These are phyloP conservation scores for Sclerospora graminicola DNA, from an alignment of 352 stramenopile genomes.

Conservation along the genomic window DNA sequence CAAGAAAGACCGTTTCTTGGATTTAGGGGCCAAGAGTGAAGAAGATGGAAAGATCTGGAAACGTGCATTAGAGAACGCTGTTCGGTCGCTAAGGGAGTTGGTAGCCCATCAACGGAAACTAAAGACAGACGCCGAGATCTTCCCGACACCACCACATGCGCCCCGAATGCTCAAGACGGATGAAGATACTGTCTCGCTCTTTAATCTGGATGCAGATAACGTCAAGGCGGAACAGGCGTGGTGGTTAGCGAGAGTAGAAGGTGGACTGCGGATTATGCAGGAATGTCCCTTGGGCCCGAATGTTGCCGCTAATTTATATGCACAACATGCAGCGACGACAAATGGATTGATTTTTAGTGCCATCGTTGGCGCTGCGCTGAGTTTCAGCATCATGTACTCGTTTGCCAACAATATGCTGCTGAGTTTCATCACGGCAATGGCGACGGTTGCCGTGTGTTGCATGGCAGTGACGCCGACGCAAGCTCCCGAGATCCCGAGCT, in stretches of 20 bases:
- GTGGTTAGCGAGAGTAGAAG: conserved; percentile 78
- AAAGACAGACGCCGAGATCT: conserved; percentile 66
- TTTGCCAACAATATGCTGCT: conserved; percentile 77
- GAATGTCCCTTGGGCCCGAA: conserved; percentile 75
- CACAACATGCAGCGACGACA: conserved; percentile 66
- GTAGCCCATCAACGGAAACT: conserved; percentile 66
- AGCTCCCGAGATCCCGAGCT: conserved; percentile 72
- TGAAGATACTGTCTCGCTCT: conserved; percentile 77
- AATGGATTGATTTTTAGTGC: conserved; percentile 70
- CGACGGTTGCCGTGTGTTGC: conserved; percentile 58
- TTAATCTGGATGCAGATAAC: conserved; percentile 82
- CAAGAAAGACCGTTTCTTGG: conserved; percentile 84
- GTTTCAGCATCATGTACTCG: conserved; percentile 84
- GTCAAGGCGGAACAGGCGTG: conserved; percentile 75
- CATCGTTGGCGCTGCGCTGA: conserved; percentile 47
- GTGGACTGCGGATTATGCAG: conserved; percentile 77
- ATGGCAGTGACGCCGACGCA: conserved; percentile 55
- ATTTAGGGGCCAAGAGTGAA: conserved; percentile 80
- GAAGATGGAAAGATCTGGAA: conserved; percentile 77
- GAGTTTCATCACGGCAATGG: conserved; percentile 57
- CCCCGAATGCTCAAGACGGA: conserved; percentile 62
- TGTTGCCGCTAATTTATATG: conserved; percentile 66
- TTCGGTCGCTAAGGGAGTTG: conserved; percentile 64
- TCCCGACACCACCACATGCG: conserved; percentile 51
- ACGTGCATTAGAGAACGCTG: conserved; percentile 62